Evolutionary conservation across 2,329 filamentous ascomycete species (phyloP), one percentile per base, ranked within the genome.

Genomic region (Acrocalymma vagum): DNA sequence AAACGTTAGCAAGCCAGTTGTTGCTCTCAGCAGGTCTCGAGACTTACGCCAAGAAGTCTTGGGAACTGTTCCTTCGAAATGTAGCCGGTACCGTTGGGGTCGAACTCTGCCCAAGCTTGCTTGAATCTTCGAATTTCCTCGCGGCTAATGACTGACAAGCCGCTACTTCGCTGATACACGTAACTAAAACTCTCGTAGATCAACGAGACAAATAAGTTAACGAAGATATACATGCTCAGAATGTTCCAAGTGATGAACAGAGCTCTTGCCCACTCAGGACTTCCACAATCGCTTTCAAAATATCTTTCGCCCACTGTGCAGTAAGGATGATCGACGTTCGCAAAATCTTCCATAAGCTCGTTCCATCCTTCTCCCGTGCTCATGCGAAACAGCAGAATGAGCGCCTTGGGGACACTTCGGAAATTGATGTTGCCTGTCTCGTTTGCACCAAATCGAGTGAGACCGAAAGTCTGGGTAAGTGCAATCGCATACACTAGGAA

Each of bases 151-250:
- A 88, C 87, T 5, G 88, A 90, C 57, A 96, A 80, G n/a, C 91
- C 90, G 62, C 89, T 96, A 46, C 93, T 96, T 50, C 91, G 84
- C 73, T 99, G 95, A 68, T 97, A 99, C 51, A 99, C 94, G 63
- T 99, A 99, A 68, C 91, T 96, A 79, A 99, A 99, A 72, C 92
- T 97, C 75, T 99, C 94, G 73, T 95, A 99, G 57, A 99, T 99
- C 67, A 99, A 84, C 32, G 94, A 99, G 44, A 99, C 93, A 70
- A 99, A 99, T 65, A 99, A 76, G 63, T 93, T 96, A 64, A 97
- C 93, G 63, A 99, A 99, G 62, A 99, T 95, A 73, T 99, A 99
- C 94, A 99, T 99, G 87, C 93, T 97, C 71, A 99, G 81, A 60
- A 99, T 93, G 75, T 99, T 99, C 94, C 94, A 99, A 4, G 87